A percentile compares a stretch with the other conserved stretches of the same genome.
Conservation (phyloP, 2,329 filamentous ascomycete genomes). For the Metarhizium brunneum region DNA sequence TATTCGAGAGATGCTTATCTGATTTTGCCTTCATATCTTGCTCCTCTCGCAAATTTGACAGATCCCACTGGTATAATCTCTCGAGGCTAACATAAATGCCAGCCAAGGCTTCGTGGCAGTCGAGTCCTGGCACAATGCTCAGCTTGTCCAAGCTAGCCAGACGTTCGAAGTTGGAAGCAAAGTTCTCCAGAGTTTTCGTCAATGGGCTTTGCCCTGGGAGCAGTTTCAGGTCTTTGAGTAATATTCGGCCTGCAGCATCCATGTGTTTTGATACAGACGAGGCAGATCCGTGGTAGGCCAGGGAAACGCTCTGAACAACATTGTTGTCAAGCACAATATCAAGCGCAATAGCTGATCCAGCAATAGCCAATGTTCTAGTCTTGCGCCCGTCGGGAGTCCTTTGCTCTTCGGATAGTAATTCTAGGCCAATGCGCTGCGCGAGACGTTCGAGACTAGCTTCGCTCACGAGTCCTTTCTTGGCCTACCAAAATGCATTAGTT, state of each 20-base stretch:
- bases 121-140: slow-evolving; percentile 57
- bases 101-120: slow-evolving; percentile 68
- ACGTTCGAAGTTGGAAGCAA: slow-evolving; percentile 62
- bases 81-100: slow-evolving; percentile 63
- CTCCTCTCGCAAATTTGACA: slow-evolving; percentile 45
- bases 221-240: slow-evolving; percentile 56
- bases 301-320: slow-evolving; percentile 50
- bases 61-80: slow-evolving; percentile 63
- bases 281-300: slow-evolving; percentile 53
- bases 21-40: slow-evolving; percentile 32
- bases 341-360: slow-evolving; percentile 49
- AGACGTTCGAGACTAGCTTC: slow-evolving; percentile 67
- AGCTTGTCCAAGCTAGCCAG: slow-evolving; percentile 63
- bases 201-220: slow-evolving; percentile 51
- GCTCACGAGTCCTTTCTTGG: slow-evolving; percentile 56
- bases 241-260: slow-evolving; percentile 53
- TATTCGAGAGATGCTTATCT: slow-evolving; percentile 40
- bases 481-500: slow-evolving; percentile 12
- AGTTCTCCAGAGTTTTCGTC: slow-evolving; percentile 61
- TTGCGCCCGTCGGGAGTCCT: slow-evolving; percentile 37
- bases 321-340: slow-evolving; percentile 55
- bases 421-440: slow-evolving; percentile 57
- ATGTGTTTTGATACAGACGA: slow-evolving; percentile 51
- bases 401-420: slow-evolving; percentile 49
- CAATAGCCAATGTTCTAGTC: slow-evolving; percentile 49